A percentile compares a stretch with the other conserved stretches of the same genome.
These are phyloP conservation scores for Fraxinus quadrangulata DNA, from an alignment of 257 asterid genomes.

Conservation along the genomic window DNA sequence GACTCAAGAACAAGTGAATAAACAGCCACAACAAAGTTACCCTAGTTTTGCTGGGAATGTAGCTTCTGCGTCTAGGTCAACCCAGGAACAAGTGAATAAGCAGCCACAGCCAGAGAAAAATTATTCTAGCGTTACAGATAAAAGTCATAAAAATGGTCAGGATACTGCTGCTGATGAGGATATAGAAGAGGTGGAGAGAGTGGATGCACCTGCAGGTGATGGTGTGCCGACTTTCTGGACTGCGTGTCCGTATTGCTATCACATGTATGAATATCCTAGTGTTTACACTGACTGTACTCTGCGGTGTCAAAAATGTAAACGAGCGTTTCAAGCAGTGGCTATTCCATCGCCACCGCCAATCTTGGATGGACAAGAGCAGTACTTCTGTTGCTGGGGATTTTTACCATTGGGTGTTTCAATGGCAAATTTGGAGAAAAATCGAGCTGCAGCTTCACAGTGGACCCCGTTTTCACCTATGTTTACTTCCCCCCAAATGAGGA, in stretches of 20 bases:
- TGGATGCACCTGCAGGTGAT: conserved; percentile 31
- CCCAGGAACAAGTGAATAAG: conserved; percentile 28
- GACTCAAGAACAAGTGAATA: conserved; percentile 31
- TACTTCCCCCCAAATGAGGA: conserved; percentile 42
- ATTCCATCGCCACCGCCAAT: conserved; percentile 75
- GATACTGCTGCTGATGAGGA: conserved; percentile 30
- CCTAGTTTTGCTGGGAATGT: conserved; percentile 34
- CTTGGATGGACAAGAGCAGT: conserved; percentile 64
- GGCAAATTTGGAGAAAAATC: conserved; percentile 56
- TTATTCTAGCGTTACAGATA: conserved; percentile 20
- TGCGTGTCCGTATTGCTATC: conserved; percentile 85
- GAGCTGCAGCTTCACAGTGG: conserved; percentile 54
- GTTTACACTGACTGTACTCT: conserved; percentile 66
- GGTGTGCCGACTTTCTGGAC: conserved; percentile 63
- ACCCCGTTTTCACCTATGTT: conserved; percentile 87
- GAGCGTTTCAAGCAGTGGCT: conserved; percentile 76
- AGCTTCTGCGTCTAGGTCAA: conserved; percentile 31
- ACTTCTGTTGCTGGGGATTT: conserved; percentile 89
- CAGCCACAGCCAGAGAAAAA: conserved; percentile 24
- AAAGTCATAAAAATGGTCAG: conserved; percentile 20
- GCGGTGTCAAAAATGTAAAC: conserved; percentile 75
- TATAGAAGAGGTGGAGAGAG: conserved; percentile 39
- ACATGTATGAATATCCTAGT: conserved; percentile 78
- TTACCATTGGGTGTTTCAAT: conserved; percentile 73
- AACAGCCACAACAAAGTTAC: conserved; percentile 30